Evolutionary conservation across 768 basidiomycete genomes (phyloP), one percentile per base, ranked within the genome.

Genomic region (Sarcomyxa edulis): DNA sequence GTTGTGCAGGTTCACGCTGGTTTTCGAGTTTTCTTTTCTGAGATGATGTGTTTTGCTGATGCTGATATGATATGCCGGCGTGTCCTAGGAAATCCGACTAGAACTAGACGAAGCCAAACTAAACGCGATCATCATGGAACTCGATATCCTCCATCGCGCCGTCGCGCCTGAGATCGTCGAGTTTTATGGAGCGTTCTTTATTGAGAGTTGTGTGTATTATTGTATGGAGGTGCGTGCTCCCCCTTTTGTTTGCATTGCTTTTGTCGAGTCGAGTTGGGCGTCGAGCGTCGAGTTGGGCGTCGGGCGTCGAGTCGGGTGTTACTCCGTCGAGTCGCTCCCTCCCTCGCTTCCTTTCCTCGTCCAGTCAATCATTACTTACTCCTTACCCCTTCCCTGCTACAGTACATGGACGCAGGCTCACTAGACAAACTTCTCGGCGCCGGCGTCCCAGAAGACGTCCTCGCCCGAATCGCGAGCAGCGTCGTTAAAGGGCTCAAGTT

Each of bases 191-290:
- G 96, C 96, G 4, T 99, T 99, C 69, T 97, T 96, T 62, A 93
- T 96, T 61, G 96, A 99, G 57, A 90, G 90, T n/a, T 99, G 95
- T 59, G 96, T 99, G 16, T 97, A 99, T 64, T 97, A 96, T 60
- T 98, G 94, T 63, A 98, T 98, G 94, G 96, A 99, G n/a, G n/a
- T n/a, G n/a, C n/a, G n/a, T n/a, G n/a, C n/a, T n/a, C n/a, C n/a
- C n/a, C n/a, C n/a, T n/a, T n/a, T n/a, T n/a, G n/a, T n/a, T n/a
- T n/a, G n/a, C n/a, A n/a, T n/a, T n/a, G n/a, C n/a, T n/a, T n/a
- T n/a, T n/a, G n/a, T n/a, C n/a, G n/a, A n/a, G n/a, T n/a, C n/a
- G n/a, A n/a, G n/a, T n/a, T n/a, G n/a, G n/a, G n/a, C n/a, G n/a
- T n/a, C n/a, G n/a, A n/a, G n/a, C n/a, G n/a, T n/a, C n/a, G n/a